Evolutionary conservation across 2,329 filamentous ascomycete genomes (phyloP), one percentile per base, ranked within the genome.

Genomic region (Calonectria leucothoes): DNA sequence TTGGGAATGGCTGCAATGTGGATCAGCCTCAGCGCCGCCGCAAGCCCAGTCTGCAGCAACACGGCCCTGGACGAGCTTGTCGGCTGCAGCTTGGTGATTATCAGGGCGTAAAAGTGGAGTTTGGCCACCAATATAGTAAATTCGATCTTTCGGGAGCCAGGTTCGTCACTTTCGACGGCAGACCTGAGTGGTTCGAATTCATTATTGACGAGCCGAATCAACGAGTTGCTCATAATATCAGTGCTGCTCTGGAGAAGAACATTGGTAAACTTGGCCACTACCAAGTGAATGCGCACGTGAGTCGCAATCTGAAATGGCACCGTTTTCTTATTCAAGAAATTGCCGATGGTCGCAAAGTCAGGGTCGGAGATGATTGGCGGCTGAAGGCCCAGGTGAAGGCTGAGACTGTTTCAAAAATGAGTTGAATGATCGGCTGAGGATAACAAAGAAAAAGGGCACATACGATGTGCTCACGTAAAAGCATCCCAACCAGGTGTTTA

Each of bases 391-490:
- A 78, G 4, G 2, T 78, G 76, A 4, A 77, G 55, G 23, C 76
- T 72, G 20, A 78, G 25, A 14, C 75, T 78, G 12, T 0, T 29
- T 23, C 6, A 33, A 29, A 49, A 29, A 49, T 67, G 12, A 72
- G 57, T 39, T 29, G 6, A 6, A 3, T 11, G 2, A 2, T 37
- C 14, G 11, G 5, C 27, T 31, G 14, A 7, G 17, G 0, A 8
- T 14, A 15, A 4, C 20, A 0, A 20, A 63, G 2, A 8, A 20
- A 63, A 2, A 8, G 1, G 2, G 5, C 14, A 64, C 76, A 15
- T 37, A 77, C 76, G 72, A 77, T 6, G 76, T 77, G 5, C 57
- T 57, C 0, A 78, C 75, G 2, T 66, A 69, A 15, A 78, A 78
- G 33, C 74, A 77, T 0, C 68, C 69, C 3, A 78, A 15, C 75